Evolutionary conservation across 1,284 basidiomycete species (phyloP), one percentile per base, ranked within the genome.

Genomic region (Fomes fomentarius): DNA sequence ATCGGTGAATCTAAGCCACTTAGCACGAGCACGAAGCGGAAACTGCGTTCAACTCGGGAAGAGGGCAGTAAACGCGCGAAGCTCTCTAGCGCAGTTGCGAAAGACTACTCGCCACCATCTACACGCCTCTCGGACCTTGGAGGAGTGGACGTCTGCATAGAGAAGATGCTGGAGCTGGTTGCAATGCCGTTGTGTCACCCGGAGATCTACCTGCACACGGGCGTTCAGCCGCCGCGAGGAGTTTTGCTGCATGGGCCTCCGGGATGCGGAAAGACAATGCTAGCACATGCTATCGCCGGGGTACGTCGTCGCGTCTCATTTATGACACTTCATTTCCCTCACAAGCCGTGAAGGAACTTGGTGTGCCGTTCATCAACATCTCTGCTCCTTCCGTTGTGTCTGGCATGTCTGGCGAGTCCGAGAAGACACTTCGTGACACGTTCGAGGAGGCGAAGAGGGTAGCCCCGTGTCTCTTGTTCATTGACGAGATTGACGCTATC

Each of bases 401-500:
- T 0, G 96, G 96, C 1, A 98, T 98, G 89, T 97, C 94, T 0
- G 96, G 96, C 53, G 96, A 99, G 74, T 95, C 92, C 0, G 96
- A 99, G 71, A 97, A 96, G 75, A 95, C 94, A 0, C 75, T 99
- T 15, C 78, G 96, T 41, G 96, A 98, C 66, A 96, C 94, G 0
- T 99, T 99, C 68, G 96, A 98, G 38, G 94, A 97, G 71, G 95
- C 94, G 6, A 95, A 93, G 93, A 85, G 89, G 63, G 79, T 91
- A 19, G 94, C 95, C 0, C 95, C 94, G 0, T 96, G 93, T 64
- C 75, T 98, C 2, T 73, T 97, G 4, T 98, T 98, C 74, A 92
- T 98, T 45, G 96, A 99, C 71, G 96, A 98, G 71, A 97, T 99
- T 31, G 96, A 99, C 66, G 94, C 96, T 6, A 97, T 99, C 63